Percentiles rank a stretch among this genome's conserved stretches.
Evolutionary conservation across 73 alveolate species (phyloP).

Genomic region (Paramecium sexaurelia): DNA sequence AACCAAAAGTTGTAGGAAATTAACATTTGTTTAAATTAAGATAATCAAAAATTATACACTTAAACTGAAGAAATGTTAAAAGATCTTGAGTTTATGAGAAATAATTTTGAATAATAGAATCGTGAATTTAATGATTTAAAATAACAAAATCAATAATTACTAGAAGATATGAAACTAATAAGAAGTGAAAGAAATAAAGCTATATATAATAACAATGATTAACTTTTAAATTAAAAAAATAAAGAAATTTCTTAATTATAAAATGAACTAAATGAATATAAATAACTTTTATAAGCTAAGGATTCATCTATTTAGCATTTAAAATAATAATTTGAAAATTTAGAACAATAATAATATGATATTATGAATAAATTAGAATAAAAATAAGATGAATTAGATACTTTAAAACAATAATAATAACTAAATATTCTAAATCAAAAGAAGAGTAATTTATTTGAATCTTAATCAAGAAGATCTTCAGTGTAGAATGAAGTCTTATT

Average conservation of each 20-base stretch:
- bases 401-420: not conserved
- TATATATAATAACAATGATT: not conserved
- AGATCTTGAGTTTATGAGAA: constrained; percentile 29
- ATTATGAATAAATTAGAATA: not conserved
- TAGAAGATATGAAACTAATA: constrained; percentile 2
- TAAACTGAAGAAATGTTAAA: constrained; percentile 43
- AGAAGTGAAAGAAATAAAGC: constrained; percentile 18
- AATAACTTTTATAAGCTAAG: not conserved
- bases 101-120: not conserved
- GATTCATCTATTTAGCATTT: not conserved
- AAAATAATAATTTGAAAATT: not conserved
- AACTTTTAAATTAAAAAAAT: constrained; percentile 1
- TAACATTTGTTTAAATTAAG: not conserved
- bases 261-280: not conserved
- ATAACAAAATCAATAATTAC: not conserved
- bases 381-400: not conserved
- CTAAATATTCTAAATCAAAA: not conserved
- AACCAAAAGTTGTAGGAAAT: not conserved
- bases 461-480: constrained; percentile 26
- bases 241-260: constrained; percentile 19
- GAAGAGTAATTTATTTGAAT: not conserved
- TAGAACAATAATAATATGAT: not conserved
- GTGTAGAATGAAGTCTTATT: not conserved
- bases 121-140: not conserved
- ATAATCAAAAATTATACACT: constrained; percentile 30